Evolutionary conservation across 2,329 filamentous ascomycete species (phyloP).

Genomic region (Hypoxylon sp.): DNA sequence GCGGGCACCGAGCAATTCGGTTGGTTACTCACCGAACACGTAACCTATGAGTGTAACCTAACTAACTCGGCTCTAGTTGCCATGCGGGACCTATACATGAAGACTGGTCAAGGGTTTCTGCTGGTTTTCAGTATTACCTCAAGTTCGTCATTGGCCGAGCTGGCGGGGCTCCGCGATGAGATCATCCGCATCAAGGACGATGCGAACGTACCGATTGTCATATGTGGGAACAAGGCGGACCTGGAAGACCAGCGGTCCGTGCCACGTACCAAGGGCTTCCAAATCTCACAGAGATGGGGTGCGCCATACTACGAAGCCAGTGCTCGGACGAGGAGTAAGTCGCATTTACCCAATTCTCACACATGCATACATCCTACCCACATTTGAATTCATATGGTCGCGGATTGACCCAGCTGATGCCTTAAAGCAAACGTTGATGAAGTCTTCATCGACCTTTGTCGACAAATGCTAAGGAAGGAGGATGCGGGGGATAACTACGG

Average conservation of each 20-base stretch:
- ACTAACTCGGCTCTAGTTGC: slow-evolving; percentile 61
- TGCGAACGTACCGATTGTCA: slow-evolving; percentile 85
- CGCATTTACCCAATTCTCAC: slow-evolving; percentile 34
- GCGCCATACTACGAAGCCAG: slow-evolving; percentile 94
- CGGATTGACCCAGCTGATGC: slow-evolving; percentile 20
- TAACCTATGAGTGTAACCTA: slow-evolving; percentile 10
- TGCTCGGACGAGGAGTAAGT: slow-evolving; percentile 78
- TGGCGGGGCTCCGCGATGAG: slow-evolving; percentile 85
- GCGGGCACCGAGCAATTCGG: slow-evolving; percentile 94
- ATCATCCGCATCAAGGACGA: slow-evolving; percentile 93
- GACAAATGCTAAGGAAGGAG: slow-evolving; percentile 84
- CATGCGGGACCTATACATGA: slow-evolving; percentile 90
- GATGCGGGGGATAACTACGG: slow-evolving; percentile 60
- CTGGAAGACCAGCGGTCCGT: slow-evolving; percentile 87
- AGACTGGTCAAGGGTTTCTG: slow-evolving; percentile 90
- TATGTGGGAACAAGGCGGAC: slow-evolving; percentile 93
- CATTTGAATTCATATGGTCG: slow-evolving; percentile 2
- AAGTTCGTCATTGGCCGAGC: slow-evolving; percentile 83
- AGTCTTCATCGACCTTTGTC: slow-evolving; percentile 86
- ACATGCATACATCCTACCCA: slow-evolving; percentile 20
- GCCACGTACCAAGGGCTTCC: slow-evolving; percentile 82
- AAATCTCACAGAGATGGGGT: slow-evolving; percentile 87
- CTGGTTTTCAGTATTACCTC: slow-evolving; percentile 94
- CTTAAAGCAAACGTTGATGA: slow-evolving; percentile 83
- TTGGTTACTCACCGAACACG: slow-evolving; percentile 61